Evolutionary conservation across 495 filamentous ascomycete genomes (phyloP).

Genomic region (Bathelium albidoporum): DNA sequence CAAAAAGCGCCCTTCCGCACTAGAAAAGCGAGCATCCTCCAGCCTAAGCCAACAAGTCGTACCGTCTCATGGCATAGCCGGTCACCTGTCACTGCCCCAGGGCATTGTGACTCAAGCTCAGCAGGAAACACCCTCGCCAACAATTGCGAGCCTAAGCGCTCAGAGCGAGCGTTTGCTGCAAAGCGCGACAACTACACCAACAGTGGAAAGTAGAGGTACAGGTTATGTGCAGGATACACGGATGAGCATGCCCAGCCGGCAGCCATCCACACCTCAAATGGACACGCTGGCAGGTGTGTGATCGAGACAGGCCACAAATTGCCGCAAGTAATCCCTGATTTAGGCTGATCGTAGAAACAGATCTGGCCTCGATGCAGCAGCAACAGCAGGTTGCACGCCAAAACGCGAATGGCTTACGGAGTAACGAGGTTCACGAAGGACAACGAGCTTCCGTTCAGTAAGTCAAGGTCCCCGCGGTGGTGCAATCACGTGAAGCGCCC

Average conservation of each 20-base stretch:
- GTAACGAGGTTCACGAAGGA: constrained; percentile 38
- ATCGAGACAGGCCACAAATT: not conserved
- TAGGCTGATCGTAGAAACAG: constrained; percentile 21
- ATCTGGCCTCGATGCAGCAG: constrained; percentile 57
- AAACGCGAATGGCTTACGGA: constrained; percentile 37
- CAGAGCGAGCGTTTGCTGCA: constrained; percentile 14
- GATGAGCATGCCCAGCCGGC: constrained; percentile 22
- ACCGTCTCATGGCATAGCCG: constrained; percentile 19
- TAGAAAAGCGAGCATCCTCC: constrained; percentile 25
- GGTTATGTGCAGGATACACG: not conserved
- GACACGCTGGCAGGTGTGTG: constrained; percentile 47
- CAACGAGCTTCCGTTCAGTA: constrained; percentile 35
- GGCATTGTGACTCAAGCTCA: constrained; percentile 5
- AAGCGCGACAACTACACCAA: constrained; percentile 28
- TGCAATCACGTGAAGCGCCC: not conserved
- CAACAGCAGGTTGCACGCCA: constrained; percentile 44
- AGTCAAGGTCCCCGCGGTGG: not conserved
- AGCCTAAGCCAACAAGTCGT: constrained; percentile 31
- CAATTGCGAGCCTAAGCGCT: constrained; percentile 15
- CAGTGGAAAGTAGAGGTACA: constrained; percentile 21
- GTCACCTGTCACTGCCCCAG: not conserved
- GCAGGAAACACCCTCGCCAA: constrained; percentile 16
- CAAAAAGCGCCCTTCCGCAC: constrained; percentile 20
- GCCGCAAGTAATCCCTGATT: constrained; percentile 1
- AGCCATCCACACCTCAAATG: constrained; percentile 50